Conservation (phyloP, 306 rosid species). For the Prunus persica region Prunus_persica_NCBIv2 NC_034010.1:21469001-21469500, state of each 20-base stretch:
- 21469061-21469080: conserved; percentile 68
- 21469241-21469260: conserved; percentile 53
- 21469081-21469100: conserved; percentile 39
- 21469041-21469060: conserved; percentile 62
- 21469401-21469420: background rate
- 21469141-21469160: background rate
- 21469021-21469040: conserved; percentile 68
- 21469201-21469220: conserved; percentile 78
- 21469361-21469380: conserved; percentile 81
- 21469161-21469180: conserved; percentile 16
- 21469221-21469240: conserved; percentile 73
- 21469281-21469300: conserved; percentile 58
- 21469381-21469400: conserved; percentile 1
- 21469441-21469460: background rate
- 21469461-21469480: background rate
- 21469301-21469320: conserved; percentile 84
- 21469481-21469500: background rate
- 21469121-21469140: background rate
- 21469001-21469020: conserved; percentile 29
- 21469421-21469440: background rate
- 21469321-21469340: conserved; percentile 45
- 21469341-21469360: conserved; percentile 66
- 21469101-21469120: background rate
- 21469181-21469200: conserved; percentile 81
- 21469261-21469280: conserved; percentile 55